Base-by-base conservation (phyloP, 148 eudicot genomes). In the Cornus florida region DNA sequence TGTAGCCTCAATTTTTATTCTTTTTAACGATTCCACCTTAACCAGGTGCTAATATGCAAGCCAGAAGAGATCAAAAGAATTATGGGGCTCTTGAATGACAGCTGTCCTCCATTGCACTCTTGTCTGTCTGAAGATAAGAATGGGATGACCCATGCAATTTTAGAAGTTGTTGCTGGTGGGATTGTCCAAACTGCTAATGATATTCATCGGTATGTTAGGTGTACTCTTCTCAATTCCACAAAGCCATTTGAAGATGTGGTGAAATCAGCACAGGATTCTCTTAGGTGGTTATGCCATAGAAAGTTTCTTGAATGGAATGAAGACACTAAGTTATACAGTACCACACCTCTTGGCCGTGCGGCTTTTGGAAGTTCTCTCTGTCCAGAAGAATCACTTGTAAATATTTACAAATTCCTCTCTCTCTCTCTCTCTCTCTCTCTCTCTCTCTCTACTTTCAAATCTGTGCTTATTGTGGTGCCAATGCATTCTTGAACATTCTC, bases 51-150 rank as follows among this genome's bases (percentile, higher is more conserved):
- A 78, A 85, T 97, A 67, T 97, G 99, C 89, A 92, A 84, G 84
- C 91, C 97, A 59, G 98, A 94, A 82, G 99, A 97, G 75, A 67
- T 87, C 46, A 97, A 91, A 83, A 88, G 91, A 81, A 91, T 97
- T 66, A 73, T 76, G 82, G 82, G 85, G 78, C 94, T 97, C 75
- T 80, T 97, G 73, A 94, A 92, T 76, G 99, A 92, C 84, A 84
- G 90, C 82, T 97, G 99, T 83, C 93, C 98, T 66, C 97, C 98
- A 35, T 81, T 97, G 86, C 87, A 92, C 81, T 97, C 99, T 83
- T 97, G 99, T 88, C 94, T 97, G 77, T 97, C 99, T 38, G 98
- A 97, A 88, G 99, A 94, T 85, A 94, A 94, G 88, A 97, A 94
- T 86, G 99, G 99, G 81, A 97, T 97, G 99, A 97, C 94, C 73